Percentiles rank a stretch among this genome's conserved stretches.
These are phyloP conservation scores for Cyberlindnera saturnus DNA, from an alignment of 805 yeast genomes.

Conservation along the genomic window DNA sequence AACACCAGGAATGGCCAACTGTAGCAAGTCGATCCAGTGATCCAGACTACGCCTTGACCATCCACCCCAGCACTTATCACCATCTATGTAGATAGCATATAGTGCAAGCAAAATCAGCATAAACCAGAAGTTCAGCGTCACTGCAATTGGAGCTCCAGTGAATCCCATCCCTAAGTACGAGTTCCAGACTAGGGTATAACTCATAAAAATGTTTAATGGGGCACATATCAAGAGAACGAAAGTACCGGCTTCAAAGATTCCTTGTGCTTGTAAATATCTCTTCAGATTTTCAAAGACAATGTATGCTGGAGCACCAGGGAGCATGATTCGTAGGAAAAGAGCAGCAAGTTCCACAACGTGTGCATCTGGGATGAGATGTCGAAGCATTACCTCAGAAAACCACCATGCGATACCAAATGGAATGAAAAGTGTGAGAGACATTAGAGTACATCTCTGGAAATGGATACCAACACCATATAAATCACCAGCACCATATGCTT, in stretches of 20 bases:
- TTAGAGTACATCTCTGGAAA: conserved; percentile 60
- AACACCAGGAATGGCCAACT: conserved; percentile 68
- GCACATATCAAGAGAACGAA: conserved; percentile 56
- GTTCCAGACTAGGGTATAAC: conserved; percentile 63
- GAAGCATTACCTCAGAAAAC: conserved; percentile 41
- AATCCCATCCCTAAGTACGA: conserved; percentile 58
- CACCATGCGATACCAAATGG: conserved; percentile 57
- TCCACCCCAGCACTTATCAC: conserved; percentile 32
- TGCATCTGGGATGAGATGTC: conserved; percentile 42
- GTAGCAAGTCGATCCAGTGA: conserved; percentile 54
- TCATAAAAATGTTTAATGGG: conserved; percentile 56
- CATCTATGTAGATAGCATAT: conserved; percentile 46
- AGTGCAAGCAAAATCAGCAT: conserved; percentile 47
- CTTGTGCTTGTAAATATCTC: conserved; percentile 79
- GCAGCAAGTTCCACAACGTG: conserved; percentile 54
- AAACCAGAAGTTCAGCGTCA: conserved; percentile 58
- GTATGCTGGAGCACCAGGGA: conserved; percentile 74
- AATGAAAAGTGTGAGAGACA: conserved; percentile 37
- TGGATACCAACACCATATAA: conserved; percentile 65
- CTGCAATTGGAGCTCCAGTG: conserved; percentile 73
- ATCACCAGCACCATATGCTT: conserved; percentile 78
- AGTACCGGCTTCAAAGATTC: conserved; percentile 80
- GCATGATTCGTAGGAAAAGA: conserved; percentile 47
- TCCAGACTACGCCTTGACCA: conserved; percentile 15
- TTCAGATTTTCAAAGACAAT: conserved; percentile 76